These are phyloP conservation scores for Coniferiporia sulphurascens DNA, from an alignment of 1,284 basidiomycete genomes.

Conservation along the genomic window DNA sequence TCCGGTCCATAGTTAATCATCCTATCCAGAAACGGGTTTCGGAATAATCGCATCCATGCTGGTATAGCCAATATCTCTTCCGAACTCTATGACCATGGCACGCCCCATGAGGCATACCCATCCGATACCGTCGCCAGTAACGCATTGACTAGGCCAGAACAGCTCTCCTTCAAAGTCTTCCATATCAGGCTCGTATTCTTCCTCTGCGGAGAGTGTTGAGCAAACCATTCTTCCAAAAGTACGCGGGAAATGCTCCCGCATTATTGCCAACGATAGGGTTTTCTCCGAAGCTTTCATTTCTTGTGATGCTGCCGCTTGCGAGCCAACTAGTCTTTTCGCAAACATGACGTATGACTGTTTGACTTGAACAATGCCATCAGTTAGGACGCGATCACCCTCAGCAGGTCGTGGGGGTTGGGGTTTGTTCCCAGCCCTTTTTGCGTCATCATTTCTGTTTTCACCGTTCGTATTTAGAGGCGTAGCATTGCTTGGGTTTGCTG, in stretches of 20 bases:
- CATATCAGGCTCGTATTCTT: slow-evolving; percentile 73
- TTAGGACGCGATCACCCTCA: neutral
- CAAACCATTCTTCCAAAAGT: slow-evolving; percentile 68
- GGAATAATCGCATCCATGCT: slow-evolving; percentile 64
- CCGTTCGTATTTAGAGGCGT: neutral
- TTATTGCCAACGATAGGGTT: slow-evolving; percentile 53
- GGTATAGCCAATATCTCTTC: slow-evolving; percentile 63
- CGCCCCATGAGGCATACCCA: slow-evolving; percentile 78
- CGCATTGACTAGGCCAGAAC: slow-evolving; percentile 67
- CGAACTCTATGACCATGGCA: slow-evolving; percentile 76
- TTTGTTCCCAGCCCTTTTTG: slow-evolving; percentile 2
- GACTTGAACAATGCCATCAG: neutral
- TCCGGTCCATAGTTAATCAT: neutral
- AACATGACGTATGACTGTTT: slow-evolving; percentile 29
- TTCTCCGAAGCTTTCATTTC: slow-evolving; percentile 48
- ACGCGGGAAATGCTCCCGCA: slow-evolving; percentile 63
- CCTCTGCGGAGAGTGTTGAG: slow-evolving; percentile 52
- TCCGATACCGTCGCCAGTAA: slow-evolving; percentile 67
- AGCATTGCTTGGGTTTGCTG: slow-evolving; percentile 46
- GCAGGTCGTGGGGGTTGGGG: neutral
- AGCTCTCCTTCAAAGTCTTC: slow-evolving; percentile 78
- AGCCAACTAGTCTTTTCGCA: slow-evolving; percentile 45
- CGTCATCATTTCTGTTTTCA: slow-evolving; percentile 3
- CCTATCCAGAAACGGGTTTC: slow-evolving; percentile 38
- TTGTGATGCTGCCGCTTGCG: slow-evolving; percentile 38